Evolutionary conservation across 352 stramenopile species (phyloP), one percentile per base, ranked within the genome.

Genomic region (Globisporangium nunn): DNA sequence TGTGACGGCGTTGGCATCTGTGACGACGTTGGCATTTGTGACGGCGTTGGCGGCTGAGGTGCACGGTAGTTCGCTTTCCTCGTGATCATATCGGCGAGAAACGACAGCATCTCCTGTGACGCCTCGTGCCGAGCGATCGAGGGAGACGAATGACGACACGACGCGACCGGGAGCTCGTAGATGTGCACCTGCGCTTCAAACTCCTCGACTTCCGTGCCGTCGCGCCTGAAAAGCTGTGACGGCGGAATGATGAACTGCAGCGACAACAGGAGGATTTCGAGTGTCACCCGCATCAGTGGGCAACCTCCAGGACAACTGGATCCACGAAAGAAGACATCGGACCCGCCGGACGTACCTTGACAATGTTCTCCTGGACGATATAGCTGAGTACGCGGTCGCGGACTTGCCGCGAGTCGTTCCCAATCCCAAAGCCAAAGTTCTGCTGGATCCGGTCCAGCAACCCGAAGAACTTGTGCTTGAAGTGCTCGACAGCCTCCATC

Each of bases 311-410:
- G 30, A 6, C 1, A 31, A 2, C 23, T 23, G 39, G 7, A 28
- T 6, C 15, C 41, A 12, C 41, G 29, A 12, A 49, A 3, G 10
- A 12, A 10, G 4, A 54, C 15, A 53, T 17, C 11, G 10, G 35
- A 12, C 37, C 11, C 28, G 31, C 6, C 43, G 12, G 43, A 29
- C 67, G 23, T 66, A 86, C 75, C 68, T 65, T 66, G 15, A 74
- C 74, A 43, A 75, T 75, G 23, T 65, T 69, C 8, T 65, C 64
- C 10, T 66, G 56, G 4, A 86, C 53, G 15, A 87, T 59, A 45
- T 75, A 79, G 55, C 60, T 82, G 58, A 87, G 72, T 0, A 66
- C 62, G 47, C 64, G 64, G 45, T 87, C 72, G 30, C 73, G 74
- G 23, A 72, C 59, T 61, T 72, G 75, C 41, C 76, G 66, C n/a